Base-by-base conservation (phyloP, 2,329 filamentous ascomycete species). In the Epicoccum nigrum region DNA sequence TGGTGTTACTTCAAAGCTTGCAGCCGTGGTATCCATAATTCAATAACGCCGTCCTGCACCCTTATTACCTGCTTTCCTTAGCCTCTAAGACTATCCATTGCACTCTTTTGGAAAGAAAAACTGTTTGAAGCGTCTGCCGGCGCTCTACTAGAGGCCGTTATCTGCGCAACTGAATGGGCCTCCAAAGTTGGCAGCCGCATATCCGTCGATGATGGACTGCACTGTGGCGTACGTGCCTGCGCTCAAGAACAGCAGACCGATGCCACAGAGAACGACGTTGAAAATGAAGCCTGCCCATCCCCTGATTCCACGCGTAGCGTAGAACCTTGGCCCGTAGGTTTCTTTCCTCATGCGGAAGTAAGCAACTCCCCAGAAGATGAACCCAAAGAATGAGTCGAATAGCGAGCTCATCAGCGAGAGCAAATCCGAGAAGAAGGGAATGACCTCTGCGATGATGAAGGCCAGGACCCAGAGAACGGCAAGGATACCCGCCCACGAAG, bases 331-430 rank as follows among this genome's bases (percentile, higher is more conserved):
- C 6, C 81, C 79, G 28, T 84, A 80, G 56, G 90, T 87, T 1
- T 83, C 87, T 16, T 76, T 77, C 39, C 88, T 81, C 88, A 93
- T 90, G 48, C 88, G 83, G 66, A 92, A 83, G 68, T 90, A 93
- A 0, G 89, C 89, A 1, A 90, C 82, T 11, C 88, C 89, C 89
- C 89, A 97, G 79, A 96, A 97, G 68, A 96, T 96, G 79, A 96
- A 97, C 19, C 92, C 92, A 65, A 93, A 93, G 81, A 92, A 93
- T 45, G 89, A 93, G 75, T 96, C 91, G 68, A 96, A 96, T 1
- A 96, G 82, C 4, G 90, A 90, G n/a, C 86, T 89, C 87, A 92
- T 89, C 55, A 91, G 79, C 4, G 86, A 86, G n/a, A 83, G 73
- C 58, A 82, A 77, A 54, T 91, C 91, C 7, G 86, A 88, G 77